Evolutionary conservation across 768 basidiomycete species (phyloP).

Genomic region (Nidularia pulvinata): DNA sequence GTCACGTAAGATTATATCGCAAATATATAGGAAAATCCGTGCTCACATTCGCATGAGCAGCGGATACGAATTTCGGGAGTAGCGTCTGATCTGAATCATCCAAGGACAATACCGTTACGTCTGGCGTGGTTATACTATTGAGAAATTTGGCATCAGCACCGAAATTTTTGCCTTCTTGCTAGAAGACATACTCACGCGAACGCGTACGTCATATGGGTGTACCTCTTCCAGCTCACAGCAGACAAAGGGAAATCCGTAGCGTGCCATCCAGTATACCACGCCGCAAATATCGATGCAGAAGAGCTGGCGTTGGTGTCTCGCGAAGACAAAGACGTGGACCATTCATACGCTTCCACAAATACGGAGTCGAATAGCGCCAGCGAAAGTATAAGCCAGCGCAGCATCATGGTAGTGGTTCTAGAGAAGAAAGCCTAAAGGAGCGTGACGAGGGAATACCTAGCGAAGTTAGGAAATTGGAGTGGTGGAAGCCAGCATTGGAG

Average conservation of each 20-base stretch:
- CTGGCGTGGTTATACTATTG: conserved; percentile 35
- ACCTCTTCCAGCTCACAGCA: conserved; percentile 47
- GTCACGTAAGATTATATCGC: background rate
- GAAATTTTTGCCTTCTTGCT: too few species aligned
- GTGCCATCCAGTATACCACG: conserved; percentile 53
- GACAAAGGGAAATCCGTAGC: conserved; percentile 36
- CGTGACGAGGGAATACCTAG: background rate
- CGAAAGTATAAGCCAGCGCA: conserved; percentile 3
- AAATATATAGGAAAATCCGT: conserved; percentile 11
- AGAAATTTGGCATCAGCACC: conserved; percentile 1
- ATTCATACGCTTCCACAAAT: conserved; percentile 2
- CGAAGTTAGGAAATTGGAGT: too few species aligned
- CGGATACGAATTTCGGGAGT: conserved; percentile 54
- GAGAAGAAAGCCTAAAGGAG: conserved; percentile 1
- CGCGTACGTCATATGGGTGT: conserved; percentile 56
- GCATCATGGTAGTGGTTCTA: conserved; percentile 1
- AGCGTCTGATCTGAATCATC: conserved; percentile 41
- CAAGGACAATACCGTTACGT: conserved; percentile 28
- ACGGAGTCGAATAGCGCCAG: background rate
- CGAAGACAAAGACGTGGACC: background rate
- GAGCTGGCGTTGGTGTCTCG: conserved; percentile 5
- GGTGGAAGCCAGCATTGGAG: too few species aligned
- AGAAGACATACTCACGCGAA: conserved; percentile 51
- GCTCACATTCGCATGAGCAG: conserved; percentile 38
- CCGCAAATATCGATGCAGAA: conserved; percentile 24